phyloP scores from a whole-genome alignment of 495 filamentous ascomycete genomes.

The Evernia prunastri region DNA sequence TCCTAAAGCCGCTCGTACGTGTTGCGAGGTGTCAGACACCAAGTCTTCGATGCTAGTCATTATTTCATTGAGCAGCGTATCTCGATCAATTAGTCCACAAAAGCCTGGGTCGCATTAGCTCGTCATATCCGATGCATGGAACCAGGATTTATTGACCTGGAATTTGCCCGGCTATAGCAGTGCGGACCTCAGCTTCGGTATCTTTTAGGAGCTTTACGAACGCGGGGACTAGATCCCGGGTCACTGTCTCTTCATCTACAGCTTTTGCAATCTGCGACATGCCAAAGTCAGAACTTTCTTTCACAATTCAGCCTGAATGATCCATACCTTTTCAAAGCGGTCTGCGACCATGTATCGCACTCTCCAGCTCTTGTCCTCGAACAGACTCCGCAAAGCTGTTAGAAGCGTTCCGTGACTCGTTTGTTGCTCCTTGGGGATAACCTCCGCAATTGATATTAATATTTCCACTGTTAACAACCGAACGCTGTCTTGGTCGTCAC shows the following conservation, averaged over 20 bases:
- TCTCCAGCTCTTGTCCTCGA: constrained; percentile 98
- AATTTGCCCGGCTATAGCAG: constrained; percentile 94
- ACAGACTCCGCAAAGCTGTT: constrained; percentile 80
- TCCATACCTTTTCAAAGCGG: constrained; percentile 84
- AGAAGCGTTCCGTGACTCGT: constrained; percentile 89
- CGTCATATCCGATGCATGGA: constrained; percentile 10
- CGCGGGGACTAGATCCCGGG: constrained; percentile 86
- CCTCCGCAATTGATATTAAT: constrained; percentile 91
- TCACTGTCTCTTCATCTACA: constrained; percentile 93
- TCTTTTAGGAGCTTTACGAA: constrained; percentile 98
- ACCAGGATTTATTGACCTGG: constrained; percentile 52
- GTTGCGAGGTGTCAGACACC: constrained; percentile 91
- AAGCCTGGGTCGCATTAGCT: constrained; percentile 57
- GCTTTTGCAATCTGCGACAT: constrained; percentile 80
- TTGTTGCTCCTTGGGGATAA: constrained; percentile 96
- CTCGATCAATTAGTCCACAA: constrained; percentile 77
- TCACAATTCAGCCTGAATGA: background rate
- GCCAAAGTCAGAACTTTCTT: constrained; percentile 17
- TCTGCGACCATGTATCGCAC: constrained; percentile 99
- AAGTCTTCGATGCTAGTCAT: constrained; percentile 95
- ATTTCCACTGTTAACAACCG: constrained; percentile 93
- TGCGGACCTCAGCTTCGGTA: constrained; percentile 93
- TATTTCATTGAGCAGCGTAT: constrained; percentile 87
- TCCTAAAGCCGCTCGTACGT: constrained; percentile 89
- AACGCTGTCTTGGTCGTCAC: constrained; percentile 96